A percentile compares a stretch with the other conserved stretches of the same genome.
Conservation (phyloP, 257 asterid species). For the Avicennia marina region DNA sequence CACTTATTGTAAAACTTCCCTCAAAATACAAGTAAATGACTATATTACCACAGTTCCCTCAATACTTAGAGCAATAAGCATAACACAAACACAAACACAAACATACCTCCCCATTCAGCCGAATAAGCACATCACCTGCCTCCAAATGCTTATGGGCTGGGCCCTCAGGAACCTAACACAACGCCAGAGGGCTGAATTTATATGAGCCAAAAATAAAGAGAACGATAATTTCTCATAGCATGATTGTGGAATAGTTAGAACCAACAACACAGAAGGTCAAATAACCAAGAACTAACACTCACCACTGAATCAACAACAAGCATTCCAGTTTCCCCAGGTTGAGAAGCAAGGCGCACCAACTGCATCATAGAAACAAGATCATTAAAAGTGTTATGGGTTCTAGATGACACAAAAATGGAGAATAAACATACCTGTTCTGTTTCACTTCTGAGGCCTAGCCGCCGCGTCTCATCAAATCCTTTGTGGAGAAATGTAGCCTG, state of each 20-base stretch:
- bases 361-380: conserved; percentile 27
- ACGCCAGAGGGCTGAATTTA: conserved; percentile 17
- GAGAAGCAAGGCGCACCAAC: conserved; percentile 90
- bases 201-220: conserved; percentile 9
- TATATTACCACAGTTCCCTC: not conserved
- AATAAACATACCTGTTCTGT: conserved; percentile 74
- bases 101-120: conserved; percentile 87
- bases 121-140: conserved; percentile 98
- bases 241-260: not conserved
- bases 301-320: conserved; percentile 98
- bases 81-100: conserved; percentile 1
- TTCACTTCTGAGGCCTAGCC: conserved; percentile 89
- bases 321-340: conserved; percentile 97
- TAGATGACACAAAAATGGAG: conserved; percentile 14
- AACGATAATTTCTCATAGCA: conserved; percentile 8
- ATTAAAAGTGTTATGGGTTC: not conserved
- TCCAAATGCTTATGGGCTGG: conserved; percentile 89
- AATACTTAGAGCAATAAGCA: no score
- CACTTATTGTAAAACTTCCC: not conserved
- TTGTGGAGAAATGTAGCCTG: conserved; percentile 94
- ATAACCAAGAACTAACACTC: conserved; percentile 9
- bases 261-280: conserved; percentile 1
- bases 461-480: conserved; percentile 96
- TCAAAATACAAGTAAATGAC: conserved; percentile 10
- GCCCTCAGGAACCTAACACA: conserved; percentile 88